These are phyloP conservation scores for Linum lewisii DNA, from an alignment of 345 rosid species.

Conservation along the genomic window DNA sequence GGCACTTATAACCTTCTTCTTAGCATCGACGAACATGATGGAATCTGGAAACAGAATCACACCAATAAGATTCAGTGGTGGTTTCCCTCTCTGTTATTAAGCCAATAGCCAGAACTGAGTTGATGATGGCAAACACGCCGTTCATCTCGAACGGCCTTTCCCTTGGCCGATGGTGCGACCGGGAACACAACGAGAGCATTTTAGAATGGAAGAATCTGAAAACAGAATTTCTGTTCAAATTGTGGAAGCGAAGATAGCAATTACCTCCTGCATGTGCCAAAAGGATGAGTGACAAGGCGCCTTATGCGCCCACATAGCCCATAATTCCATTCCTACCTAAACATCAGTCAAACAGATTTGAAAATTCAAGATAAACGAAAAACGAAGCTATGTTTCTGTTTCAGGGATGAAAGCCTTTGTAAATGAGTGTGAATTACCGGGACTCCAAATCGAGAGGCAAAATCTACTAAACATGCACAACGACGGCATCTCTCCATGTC, in stretches of 20 bases:
- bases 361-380: background rate
- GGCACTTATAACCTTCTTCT: no score
- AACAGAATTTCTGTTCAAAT: background rate
- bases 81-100: no score
- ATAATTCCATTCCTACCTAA: constrained; percentile 65
- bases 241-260: background rate
- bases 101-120: constrained; percentile 76
- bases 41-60: no score
- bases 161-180: constrained; percentile 92
- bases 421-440: background rate
- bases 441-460: background rate
- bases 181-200: background rate
- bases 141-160: constrained; percentile 84
- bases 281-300: constrained; percentile 61
- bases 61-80: no score
- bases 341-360: background rate
- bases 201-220: no score
- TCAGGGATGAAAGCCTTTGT: background rate
- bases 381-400: background rate
- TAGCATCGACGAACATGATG: no score
- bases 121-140: constrained; percentile 82
- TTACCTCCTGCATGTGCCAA: constrained; percentile 70
- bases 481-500: background rate
- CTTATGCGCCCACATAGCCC: constrained; percentile 76
- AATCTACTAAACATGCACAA: background rate